These are phyloP conservation scores for Rhexocercosporidium sp. DNA, from an alignment of 2,329 filamentous ascomycete genomes.

Conservation along the genomic window DNA sequence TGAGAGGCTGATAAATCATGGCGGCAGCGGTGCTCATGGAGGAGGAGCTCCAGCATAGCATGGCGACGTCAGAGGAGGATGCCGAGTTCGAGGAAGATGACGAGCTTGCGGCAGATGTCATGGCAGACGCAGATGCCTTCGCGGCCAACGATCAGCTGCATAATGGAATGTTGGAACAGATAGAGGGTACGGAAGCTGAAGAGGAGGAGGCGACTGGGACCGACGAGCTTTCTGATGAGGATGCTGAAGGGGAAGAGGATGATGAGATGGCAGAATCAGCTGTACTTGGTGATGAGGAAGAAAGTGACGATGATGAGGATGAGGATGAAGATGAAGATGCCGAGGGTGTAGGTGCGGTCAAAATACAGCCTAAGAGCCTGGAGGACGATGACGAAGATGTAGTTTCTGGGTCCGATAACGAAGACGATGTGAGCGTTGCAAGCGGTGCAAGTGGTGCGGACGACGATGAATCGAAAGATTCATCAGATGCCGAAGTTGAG, in stretches of 20 bases:
- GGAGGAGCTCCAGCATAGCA: constrained; percentile 41
- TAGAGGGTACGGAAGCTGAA: constrained; percentile 29
- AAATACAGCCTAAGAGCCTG: constrained; percentile 38
- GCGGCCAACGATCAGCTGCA: constrained; percentile 44
- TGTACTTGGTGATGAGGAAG: constrained; percentile 47
- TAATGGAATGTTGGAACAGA: constrained; percentile 39
- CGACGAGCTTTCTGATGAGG: constrained; percentile 44
- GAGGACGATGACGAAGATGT: constrained; percentile 48
- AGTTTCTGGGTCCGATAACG: constrained; percentile 35
- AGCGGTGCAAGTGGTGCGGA: constrained; percentile 34
- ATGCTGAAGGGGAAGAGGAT: constrained; percentile 48
- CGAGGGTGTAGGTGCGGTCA: constrained; percentile 43
- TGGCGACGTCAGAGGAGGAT: constrained; percentile 44
- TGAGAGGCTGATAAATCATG: constrained; percentile 33
- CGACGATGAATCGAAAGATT: constrained; percentile 60
- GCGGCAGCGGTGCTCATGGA: constrained; percentile 40
- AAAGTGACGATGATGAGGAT: constrained; percentile 48
- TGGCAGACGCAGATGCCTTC: constrained; percentile 40
- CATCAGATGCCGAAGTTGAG: constrained; percentile 64
- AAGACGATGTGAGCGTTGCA: constrained; percentile 39
- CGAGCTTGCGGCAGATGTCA: constrained; percentile 34
- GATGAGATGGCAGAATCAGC: constrained; percentile 36
- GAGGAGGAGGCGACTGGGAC: constrained; percentile 27
- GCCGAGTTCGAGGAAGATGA: constrained; percentile 45
- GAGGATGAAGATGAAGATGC: constrained; percentile 49